These are phyloP conservation scores for Hondaea fermentalgiana DNA, from an alignment of 108 stramenopile species.

Conservation along the genomic window DNA sequence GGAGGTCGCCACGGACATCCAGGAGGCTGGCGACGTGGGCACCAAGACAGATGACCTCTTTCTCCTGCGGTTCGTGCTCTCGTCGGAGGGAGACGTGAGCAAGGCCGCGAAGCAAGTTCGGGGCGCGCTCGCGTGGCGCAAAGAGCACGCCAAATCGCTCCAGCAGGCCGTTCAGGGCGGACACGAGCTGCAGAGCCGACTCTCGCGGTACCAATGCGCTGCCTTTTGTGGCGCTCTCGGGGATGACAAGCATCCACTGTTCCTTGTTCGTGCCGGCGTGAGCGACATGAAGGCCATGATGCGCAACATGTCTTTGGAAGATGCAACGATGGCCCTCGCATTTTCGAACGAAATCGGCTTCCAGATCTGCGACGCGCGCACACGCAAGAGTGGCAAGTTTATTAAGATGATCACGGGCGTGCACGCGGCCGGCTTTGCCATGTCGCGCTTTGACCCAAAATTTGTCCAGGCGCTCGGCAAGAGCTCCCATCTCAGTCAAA, in stretches of 20 bases:
- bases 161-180: not conserved
- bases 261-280: not conserved
- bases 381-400: not conserved
- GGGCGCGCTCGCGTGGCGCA: not conserved
- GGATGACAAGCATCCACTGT: not conserved
- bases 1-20: not conserved
- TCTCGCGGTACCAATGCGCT: not conserved
- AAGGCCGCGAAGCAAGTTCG: not conserved
- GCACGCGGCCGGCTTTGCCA: not conserved
- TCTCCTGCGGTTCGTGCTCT: not conserved
- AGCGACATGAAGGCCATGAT: not conserved
- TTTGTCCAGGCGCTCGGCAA: not conserved
- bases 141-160: not conserved
- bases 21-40: not conserved
- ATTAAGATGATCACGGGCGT: not conserved
- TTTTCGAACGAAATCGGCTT: not conserved
- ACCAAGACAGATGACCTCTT: conserved; percentile 1
- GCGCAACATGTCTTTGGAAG: not conserved
- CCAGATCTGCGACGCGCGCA: not conserved
- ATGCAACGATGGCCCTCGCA: not conserved
- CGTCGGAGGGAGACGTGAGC: too few species aligned
- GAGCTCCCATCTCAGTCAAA: not conserved
- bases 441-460: not conserved
- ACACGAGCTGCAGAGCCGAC: not conserved
- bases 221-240: not conserved